Evolutionary conservation across 176 grass and related monocot species (phyloP).

Genomic region (Eleusine indica): DNA sequence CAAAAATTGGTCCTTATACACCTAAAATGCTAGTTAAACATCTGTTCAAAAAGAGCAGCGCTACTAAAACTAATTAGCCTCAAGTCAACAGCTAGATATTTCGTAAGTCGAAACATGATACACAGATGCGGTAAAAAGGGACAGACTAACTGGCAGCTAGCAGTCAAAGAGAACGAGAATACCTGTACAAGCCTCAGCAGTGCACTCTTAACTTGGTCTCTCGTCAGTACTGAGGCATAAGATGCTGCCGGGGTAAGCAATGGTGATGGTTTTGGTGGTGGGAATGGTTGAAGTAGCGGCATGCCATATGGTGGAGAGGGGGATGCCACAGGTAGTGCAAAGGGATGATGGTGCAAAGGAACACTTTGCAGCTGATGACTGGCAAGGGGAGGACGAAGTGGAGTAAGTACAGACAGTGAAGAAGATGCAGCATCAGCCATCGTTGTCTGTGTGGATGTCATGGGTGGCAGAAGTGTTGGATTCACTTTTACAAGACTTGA

Average conservation of each 20-base stretch:
- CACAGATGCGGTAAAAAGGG: background rate
- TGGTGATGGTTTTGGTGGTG: slow-evolving; percentile 44
- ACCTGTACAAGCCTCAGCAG: slow-evolving; percentile 64
- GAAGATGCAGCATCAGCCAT: slow-evolving; percentile 31
- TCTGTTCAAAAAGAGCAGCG: background rate
- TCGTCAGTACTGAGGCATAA: slow-evolving; percentile 40
- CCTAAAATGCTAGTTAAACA: background rate
- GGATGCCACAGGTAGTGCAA: slow-evolving; percentile 46
- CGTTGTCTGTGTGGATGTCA: slow-evolving; percentile 37
- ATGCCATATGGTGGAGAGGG: slow-evolving; percentile 35
- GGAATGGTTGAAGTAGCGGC: slow-evolving; percentile 51
- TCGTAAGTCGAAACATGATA: slow-evolving; percentile 2
- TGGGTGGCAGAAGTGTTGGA: slow-evolving; percentile 37
- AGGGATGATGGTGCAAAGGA: slow-evolving; percentile 46
- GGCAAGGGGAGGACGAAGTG: slow-evolving; percentile 48
- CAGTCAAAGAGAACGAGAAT: slow-evolving; percentile 3
- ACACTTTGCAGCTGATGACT: slow-evolving; percentile 42
- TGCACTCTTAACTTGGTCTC: slow-evolving; percentile 53
- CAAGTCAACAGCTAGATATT: background rate
- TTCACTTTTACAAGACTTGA: slow-evolving; percentile 42
- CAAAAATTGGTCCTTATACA: background rate
- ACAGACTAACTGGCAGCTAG: background rate
- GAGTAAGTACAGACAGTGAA: slow-evolving; percentile 39
- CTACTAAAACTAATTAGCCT: background rate
- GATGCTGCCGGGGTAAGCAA: slow-evolving; percentile 43